Evolutionary conservation across 2,329 filamentous ascomycete species (phyloP).

Genomic region (Sclerotinia glacialis): DNA sequence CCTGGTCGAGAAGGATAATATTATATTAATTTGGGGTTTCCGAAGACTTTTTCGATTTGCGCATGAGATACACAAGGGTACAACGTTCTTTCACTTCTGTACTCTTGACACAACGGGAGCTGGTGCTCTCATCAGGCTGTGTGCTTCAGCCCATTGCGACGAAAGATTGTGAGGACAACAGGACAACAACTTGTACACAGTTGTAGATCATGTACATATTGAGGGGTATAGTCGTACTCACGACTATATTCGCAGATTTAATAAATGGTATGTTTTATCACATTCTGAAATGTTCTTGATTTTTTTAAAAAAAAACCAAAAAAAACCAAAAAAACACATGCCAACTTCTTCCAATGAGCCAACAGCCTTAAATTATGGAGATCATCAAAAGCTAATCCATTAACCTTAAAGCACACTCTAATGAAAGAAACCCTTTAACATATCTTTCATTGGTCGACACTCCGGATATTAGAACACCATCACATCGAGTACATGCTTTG

Average conservation of each 20-base stretch:
- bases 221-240: constrained; percentile 31
- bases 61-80: constrained; percentile 1
- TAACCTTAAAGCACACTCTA: constrained; percentile 59
- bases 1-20: not conserved
- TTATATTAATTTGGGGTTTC: not conserved
- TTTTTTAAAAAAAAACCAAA: not conserved
- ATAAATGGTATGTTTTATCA: constrained; percentile 12
- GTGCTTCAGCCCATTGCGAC: constrained; percentile 13
- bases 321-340: not conserved
- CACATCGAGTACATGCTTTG: constrained; percentile 73
- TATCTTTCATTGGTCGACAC: constrained; percentile 72
- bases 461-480: constrained; percentile 72
- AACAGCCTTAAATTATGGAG: constrained; percentile 13
- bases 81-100: not conserved
- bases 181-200: constrained; percentile 9
- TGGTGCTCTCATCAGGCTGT: constrained; percentile 6
- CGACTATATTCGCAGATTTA: constrained; percentile 28
- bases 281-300: not conserved
- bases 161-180: constrained; percentile 14
- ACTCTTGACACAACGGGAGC: not conserved
- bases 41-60: not conserved
- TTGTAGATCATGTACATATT: constrained; percentile 32
- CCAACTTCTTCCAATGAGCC: constrained; percentile 2
- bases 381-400: constrained; percentile 17
- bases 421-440: constrained; percentile 71